These are phyloP conservation scores for Chenopodium quinoa DNA, from an alignment of 148 eudicot species.

Conservation along the genomic window DNA sequence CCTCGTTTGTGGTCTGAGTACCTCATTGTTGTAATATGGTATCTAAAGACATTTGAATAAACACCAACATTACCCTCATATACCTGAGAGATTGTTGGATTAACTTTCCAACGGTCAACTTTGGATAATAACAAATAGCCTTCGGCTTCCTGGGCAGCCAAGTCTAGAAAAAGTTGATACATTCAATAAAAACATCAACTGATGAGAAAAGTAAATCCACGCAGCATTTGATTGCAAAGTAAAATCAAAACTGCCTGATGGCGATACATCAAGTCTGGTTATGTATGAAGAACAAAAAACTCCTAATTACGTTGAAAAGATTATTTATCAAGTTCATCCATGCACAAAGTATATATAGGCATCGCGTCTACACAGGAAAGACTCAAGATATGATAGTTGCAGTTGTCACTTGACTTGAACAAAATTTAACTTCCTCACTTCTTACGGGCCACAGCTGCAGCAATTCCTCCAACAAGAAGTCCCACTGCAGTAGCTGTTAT, in stretches of 20 bases:
- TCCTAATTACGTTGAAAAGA: neutral
- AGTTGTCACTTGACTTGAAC: conserved; percentile 6
- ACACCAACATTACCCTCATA: neutral
- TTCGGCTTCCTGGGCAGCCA: neutral
- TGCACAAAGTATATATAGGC: conserved; percentile 7
- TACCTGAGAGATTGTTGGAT: neutral
- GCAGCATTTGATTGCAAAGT: neutral
- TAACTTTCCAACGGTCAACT: neutral
- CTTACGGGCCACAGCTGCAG: conserved; percentile 71
- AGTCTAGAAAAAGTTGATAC: neutral
- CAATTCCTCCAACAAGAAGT: conserved; percentile 81
- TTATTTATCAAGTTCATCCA: conserved; percentile 15
- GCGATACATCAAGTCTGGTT: conserved; percentile 3
- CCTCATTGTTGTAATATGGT: neutral
- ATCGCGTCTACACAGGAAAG: conserved; percentile 19
- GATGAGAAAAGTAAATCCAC: neutral
- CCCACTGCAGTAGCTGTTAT: conserved; percentile 87
- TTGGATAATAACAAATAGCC: neutral
- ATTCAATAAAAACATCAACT: neutral
- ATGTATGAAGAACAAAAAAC: neutral
- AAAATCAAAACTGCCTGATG: conserved; percentile 16
- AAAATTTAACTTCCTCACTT: conserved; percentile 25
- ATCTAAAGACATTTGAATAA: no score
- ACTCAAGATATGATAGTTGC: conserved; percentile 1
- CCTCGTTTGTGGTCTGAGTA: neutral